Conservation (phyloP, 805 yeast genomes). For the Pachysolen tannophilus region DNA sequence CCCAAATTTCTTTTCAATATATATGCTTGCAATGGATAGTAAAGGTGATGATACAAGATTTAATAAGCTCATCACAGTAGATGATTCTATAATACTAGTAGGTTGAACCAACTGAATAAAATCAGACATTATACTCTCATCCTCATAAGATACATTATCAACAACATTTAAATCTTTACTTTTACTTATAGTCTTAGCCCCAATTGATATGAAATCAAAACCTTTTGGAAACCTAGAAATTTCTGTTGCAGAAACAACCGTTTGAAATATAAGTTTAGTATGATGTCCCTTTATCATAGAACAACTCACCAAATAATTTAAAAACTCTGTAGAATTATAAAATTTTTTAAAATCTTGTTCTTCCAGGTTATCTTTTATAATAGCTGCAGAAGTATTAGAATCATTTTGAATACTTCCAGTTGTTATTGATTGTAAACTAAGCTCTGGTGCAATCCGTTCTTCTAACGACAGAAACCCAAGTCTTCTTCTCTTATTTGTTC, state of each 20-base stretch:
- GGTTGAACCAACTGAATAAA: conserved; percentile 1
- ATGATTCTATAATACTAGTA: conserved; percentile 4
- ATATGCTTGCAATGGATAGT: conserved; percentile 6
- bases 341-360: conserved; percentile 7
- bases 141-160: conserved; percentile 4
- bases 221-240: conserved; percentile 6
- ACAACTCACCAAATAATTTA: neutral
- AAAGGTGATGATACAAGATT: conserved; percentile 5
- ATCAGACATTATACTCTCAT: conserved; percentile 5
- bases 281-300: conserved; percentile 1
- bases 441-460: neutral
- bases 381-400: neutral
- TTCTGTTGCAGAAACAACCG: conserved; percentile 3
- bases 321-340: conserved; percentile 1
- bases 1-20: conserved; percentile 6
- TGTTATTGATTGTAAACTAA: neutral
- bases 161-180: conserved; percentile 1
- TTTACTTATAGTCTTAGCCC: conserved; percentile 8
- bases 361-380: conserved; percentile 3
- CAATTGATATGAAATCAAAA: conserved; percentile 8
- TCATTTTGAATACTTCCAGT: neutral
- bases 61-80: neutral
- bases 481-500: conserved; percentile 4
- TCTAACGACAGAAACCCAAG: neutral
- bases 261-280: conserved; percentile 8